Evolutionary conservation across 306 rosid genomes (phyloP), one percentile per base, ranked within the genome.

Genomic region (Dryas octopetala): DNA sequence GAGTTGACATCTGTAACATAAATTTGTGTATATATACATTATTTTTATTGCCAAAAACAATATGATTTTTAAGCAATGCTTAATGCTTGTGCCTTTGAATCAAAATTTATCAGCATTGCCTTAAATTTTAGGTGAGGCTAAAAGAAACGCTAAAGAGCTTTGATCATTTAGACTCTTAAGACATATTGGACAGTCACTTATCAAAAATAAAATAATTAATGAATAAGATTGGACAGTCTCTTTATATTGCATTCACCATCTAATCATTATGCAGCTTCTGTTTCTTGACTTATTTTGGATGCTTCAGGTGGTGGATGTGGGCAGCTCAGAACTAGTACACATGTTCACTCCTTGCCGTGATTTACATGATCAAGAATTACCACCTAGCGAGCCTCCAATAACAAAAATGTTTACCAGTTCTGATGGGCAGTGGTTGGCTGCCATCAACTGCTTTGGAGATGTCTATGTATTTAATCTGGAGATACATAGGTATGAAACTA

Each of bases 371-470:
- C 90, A 84, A 66, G 81, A 73, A 61, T 83, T 83, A 66, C 90
- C 91, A 10, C 91, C 98, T 2, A 62, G 80, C 4, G 96, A 96
- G 79, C 98, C 99, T 71, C 99, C 99, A 48, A 96, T 96, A 68
- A 96, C 99, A 51, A 92, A 82, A 87, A 76, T 92, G 88, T 92
- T 90, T 78, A 82, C 96, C 23, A 96, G 98, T 82, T 89, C 92
- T 62, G 99, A 96, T 79, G 91, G 93, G 62, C 99, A 92, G 83
- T 96, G 99, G 99, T 74, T 96, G 85, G 97, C 98, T 9, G 96
- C 99, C n/a, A 88, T 92, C 76, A 96, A 96, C 85, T 92, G 98
- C 83, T 89, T 92, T 84, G 99, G 99, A 70, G 99, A 95, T 84
- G 71, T 92, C 66, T 95, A 92, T 71, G 65, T 95, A 75, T 95